phyloP scores from a whole-genome alignment of 345 rosid species.

The Salix koriyanagi region DNA sequence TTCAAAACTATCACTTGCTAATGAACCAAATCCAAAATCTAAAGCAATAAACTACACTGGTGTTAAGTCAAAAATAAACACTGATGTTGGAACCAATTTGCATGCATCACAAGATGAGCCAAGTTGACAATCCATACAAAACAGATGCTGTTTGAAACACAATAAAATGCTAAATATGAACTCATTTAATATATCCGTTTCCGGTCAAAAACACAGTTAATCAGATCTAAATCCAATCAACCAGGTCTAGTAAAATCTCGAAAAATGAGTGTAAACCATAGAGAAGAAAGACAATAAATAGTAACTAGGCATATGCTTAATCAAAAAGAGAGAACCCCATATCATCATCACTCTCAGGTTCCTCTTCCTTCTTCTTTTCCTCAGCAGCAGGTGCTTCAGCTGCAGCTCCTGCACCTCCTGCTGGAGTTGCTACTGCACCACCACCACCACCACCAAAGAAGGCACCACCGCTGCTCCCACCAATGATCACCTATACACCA shows the following conservation, averaged over 20 bases:
- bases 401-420: constrained; percentile 9
- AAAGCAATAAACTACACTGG: neutral
- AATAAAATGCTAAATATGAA: neutral
- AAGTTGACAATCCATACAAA: neutral
- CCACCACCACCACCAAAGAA: constrained; percentile 10
- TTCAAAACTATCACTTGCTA: neutral
- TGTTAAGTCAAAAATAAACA: neutral
- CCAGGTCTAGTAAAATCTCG: neutral
- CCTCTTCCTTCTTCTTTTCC: constrained; percentile 19
- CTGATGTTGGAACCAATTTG: neutral
- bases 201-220: neutral
- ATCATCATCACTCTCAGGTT: constrained; percentile 17
- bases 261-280: neutral
- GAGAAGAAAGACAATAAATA: neutral
- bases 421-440: constrained; percentile 12
- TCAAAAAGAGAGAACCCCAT: constrained; percentile 21
- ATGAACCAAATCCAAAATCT: neutral
- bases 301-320: neutral
- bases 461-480: constrained; percentile 18
- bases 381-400: constrained; percentile 19
- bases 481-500: constrained; percentile 16
- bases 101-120: neutral
- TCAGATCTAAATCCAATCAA: neutral
- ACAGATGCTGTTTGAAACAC: neutral
- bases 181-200: neutral